Base-by-base conservation (phyloP, 106 monocot species). In the Allium cepa region DNA sequence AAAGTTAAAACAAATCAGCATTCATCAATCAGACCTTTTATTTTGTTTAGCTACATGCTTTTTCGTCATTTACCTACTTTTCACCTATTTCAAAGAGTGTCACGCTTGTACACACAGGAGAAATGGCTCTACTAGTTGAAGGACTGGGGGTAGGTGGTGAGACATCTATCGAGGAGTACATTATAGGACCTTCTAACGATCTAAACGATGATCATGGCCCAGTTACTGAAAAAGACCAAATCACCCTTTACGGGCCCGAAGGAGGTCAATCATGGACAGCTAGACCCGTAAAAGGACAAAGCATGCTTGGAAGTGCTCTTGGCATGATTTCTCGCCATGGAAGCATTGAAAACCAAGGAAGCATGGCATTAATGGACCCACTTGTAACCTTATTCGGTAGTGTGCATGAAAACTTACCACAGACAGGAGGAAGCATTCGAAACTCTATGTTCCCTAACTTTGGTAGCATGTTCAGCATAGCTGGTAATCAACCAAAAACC, bases 91-190 rank as follows among this genome's bases (percentile, higher is more conserved):
- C 36, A 36, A 36, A 36, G 22, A 22, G 36, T 36, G 36, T 5
- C 36, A 36, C 36, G 36, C 36, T 36, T 36, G 36, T 5, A 36
- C 5, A 36, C 36, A 36, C 73, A 90, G 90, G 86, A 63, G 90
- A 90, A 78, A 80, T 90, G 90, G 90, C 90, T 16, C 79, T 90
- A 46, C 78, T 90, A 10, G 78, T 86, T 27, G 90, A 90, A 76
- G 90, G 90, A 9, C 50, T 90, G 62, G 83, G 62, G 26, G 86
- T 86, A 49, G 83, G 90, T 7, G 70, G 27, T 7, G 90, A 90
- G 51, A 90, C 80, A 50, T 72, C 73, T 8, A 78, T 90, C 46
- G 90, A 90, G 68, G 85, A 88, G 57, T 88, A 88, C 67, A 88
- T 88, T 51, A 84, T 88, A 28, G 88, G 84, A 4, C 88, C 88